phyloP scores from a whole-genome alignment of 495 filamentous ascomycete genomes.

The Aspergillus nidulans region DNA sequence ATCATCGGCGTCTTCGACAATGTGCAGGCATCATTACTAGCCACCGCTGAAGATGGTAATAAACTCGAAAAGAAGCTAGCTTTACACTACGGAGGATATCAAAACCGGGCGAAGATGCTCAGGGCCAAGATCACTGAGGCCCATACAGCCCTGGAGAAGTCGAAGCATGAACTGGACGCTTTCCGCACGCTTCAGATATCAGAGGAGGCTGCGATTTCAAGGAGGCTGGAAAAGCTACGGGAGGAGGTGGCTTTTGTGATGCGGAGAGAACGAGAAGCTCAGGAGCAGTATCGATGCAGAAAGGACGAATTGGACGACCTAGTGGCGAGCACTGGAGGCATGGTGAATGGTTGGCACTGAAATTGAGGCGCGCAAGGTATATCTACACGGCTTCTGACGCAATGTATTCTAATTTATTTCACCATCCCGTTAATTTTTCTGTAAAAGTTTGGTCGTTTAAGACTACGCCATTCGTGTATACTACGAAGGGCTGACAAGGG shows the following conservation, averaged over 20 bases:
- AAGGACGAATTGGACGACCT: slow-evolving; percentile 75
- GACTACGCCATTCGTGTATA: background rate
- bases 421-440: background rate
- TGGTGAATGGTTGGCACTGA: slow-evolving; percentile 45
- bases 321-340: slow-evolving; percentile 30
- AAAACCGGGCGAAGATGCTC: slow-evolving; percentile 76
- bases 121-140: slow-evolving; percentile 79
- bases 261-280: slow-evolving; percentile 81
- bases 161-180: slow-evolving; percentile 64
- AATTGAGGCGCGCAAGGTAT: background rate
- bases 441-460: background rate
- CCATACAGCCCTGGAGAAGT: slow-evolving; percentile 68
- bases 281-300: slow-evolving; percentile 72
- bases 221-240: slow-evolving; percentile 69
- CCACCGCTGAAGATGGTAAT: slow-evolving; percentile 70
- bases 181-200: slow-evolving; percentile 71
- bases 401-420: slow-evolving; percentile 10
- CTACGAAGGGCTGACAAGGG: background rate
- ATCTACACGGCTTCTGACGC: slow-evolving; percentile 1
- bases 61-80: slow-evolving; percentile 93
- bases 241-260: slow-evolving; percentile 81
- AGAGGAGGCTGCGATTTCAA: slow-evolving; percentile 69
- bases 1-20: slow-evolving; percentile 45
- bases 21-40: slow-evolving; percentile 64
- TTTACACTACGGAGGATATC: slow-evolving; percentile 83